phyloP scores from a whole-genome alignment of 2,329 filamentous ascomycete genomes.

The Bretziella fagacearum region DNA sequence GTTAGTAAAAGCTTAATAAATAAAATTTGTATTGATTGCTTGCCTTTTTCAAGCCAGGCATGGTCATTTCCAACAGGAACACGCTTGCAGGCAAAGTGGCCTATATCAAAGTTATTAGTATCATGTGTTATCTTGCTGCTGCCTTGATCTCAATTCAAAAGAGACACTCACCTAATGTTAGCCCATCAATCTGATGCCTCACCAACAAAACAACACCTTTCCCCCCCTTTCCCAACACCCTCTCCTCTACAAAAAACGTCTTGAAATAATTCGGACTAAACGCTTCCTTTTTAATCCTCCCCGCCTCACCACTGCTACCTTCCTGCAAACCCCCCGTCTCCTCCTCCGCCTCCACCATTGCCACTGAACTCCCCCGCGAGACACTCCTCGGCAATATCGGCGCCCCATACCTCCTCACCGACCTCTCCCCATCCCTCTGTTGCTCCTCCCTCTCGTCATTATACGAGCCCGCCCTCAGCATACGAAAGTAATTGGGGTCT shows the following conservation, averaged over 20 bases:
- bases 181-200: conserved; percentile 77
- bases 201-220: conserved; percentile 94
- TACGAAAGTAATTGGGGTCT: conserved; percentile 85
- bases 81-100: conserved; percentile 89
- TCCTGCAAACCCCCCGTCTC: not conserved
- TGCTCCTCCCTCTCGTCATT: conserved; percentile 18
- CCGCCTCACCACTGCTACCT: no score
- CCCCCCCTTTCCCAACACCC: conserved; percentile 71
- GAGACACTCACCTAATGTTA: conserved; percentile 42
- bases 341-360: not conserved
- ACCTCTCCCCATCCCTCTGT: not conserved
- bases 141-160: not conserved
- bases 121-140: not conserved
- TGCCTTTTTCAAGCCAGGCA: conserved; percentile 74
- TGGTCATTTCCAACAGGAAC: conserved; percentile 93
- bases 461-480: conserved; percentile 47
- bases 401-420: not conserved
- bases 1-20: not conserved
- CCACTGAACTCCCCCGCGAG: not conserved
- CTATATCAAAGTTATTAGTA: conserved; percentile 12
- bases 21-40: not conserved
- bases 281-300: conserved; percentile 32
- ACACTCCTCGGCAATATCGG: not conserved
- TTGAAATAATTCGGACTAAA: conserved; percentile 90
- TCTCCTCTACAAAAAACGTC: conserved; percentile 81